Evolutionary conservation across 768 basidiomycete genomes (phyloP).

Genomic region (Leccinum imitatum): DNA sequence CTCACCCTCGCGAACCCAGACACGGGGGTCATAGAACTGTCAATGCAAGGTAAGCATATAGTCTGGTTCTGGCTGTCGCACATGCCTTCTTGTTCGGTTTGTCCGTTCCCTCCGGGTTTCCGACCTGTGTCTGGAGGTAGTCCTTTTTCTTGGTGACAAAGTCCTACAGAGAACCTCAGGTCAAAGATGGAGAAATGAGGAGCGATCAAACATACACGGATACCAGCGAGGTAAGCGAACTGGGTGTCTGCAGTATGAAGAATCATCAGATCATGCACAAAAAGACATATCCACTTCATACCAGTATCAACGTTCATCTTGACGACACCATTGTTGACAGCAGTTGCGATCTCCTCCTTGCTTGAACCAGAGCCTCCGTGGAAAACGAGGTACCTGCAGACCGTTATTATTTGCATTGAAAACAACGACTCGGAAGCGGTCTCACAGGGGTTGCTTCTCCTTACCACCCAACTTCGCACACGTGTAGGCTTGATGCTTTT

Average conservation of each 20-base stretch:
- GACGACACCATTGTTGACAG: conserved; percentile 89
- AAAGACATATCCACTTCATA: conserved; percentile 16
- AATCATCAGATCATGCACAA: conserved; percentile 5
- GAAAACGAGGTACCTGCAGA: conserved; percentile 90
- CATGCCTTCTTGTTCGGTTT: conserved; percentile 98
- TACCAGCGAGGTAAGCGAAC: conserved; percentile 86
- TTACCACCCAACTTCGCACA: conserved; percentile 64
- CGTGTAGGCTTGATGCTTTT: conserved; percentile 84
- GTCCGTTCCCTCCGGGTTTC: conserved; percentile 94
- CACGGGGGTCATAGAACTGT: conserved; percentile 91
- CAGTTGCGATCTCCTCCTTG: conserved; percentile 92
- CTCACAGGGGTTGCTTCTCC: conserved; percentile 78
- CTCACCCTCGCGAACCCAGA: conserved; percentile 99
- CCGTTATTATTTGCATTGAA: neutral
- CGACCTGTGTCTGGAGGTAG: conserved; percentile 88
- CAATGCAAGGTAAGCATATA: neutral
- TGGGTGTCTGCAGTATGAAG: conserved; percentile 60
- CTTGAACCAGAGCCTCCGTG: conserved; percentile 99
- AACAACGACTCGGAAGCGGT: conserved; percentile 5
- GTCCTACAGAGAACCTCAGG: conserved; percentile 48
- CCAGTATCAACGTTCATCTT: conserved; percentile 99
- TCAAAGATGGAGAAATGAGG: neutral
- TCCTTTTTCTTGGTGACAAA: conserved; percentile 83
- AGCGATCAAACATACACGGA: conserved; percentile 50
- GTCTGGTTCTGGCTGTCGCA: neutral